A percentile compares a stretch with the other conserved stretches of the same genome.
phyloP scores from a whole-genome alignment of 2,329 filamentous ascomycete species.

The Clarireedia homoeocarpa region DNA sequence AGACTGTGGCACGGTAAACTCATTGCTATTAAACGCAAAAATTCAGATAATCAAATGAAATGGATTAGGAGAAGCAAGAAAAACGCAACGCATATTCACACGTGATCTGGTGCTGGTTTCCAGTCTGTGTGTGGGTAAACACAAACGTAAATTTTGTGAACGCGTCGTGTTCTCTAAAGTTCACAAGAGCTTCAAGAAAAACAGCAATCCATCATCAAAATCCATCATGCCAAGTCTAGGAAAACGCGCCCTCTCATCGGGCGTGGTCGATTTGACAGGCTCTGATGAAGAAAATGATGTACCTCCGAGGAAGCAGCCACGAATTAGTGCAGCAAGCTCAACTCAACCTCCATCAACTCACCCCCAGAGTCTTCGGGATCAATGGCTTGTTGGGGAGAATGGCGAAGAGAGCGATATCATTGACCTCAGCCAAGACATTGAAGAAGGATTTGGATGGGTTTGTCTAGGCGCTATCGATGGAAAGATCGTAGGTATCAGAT shows the following conservation, averaged over 20 bases:
- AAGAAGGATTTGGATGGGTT: conserved; percentile 26
- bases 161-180: background rate
- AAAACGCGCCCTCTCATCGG: conserved; percentile 31
- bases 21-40: too few species aligned
- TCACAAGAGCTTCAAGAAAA: background rate
- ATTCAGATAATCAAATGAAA: too few species aligned
- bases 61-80: too few species aligned
- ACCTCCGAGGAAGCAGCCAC: conserved; percentile 23
- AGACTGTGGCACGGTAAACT: too few species aligned
- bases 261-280: conserved; percentile 37
- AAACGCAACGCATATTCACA: too few species aligned
- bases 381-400: conserved; percentile 12
- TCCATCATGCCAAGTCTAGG: conserved; percentile 13
- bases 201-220: background rate
- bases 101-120: too few species aligned
- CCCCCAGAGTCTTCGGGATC: conserved; percentile 16
- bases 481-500: conserved; percentile 45
- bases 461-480: conserved; percentile 30
- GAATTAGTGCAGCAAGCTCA: conserved; percentile 7
- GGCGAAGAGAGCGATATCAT: conserved; percentile 24
- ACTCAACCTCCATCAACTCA: conserved; percentile 18
- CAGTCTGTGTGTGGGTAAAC: background rate
- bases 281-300: conserved; percentile 27
- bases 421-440: conserved; percentile 25
- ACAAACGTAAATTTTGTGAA: background rate